Evolutionary conservation across 2,329 filamentous ascomycete species (phyloP).

Genomic region (Penicillium palitans): DNA sequence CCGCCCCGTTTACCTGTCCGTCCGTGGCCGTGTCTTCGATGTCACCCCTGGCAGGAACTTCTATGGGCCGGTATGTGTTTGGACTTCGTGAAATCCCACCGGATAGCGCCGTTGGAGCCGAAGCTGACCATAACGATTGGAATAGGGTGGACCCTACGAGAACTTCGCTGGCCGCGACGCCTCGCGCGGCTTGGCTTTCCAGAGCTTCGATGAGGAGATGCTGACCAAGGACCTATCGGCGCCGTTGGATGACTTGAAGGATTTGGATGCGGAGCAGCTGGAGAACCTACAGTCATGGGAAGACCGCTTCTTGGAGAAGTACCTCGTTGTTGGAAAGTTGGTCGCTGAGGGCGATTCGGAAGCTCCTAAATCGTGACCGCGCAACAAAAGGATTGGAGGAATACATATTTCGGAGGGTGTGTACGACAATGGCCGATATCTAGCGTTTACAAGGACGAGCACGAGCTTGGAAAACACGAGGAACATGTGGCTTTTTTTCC

Average conservation of each 20-base stretch:
- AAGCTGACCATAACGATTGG: constrained; percentile 6
- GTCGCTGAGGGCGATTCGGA: constrained; percentile 62
- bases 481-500: neutral
- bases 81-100: neutral
- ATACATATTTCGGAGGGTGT: neutral
- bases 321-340: constrained; percentile 86
- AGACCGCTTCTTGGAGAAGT: constrained; percentile 90
- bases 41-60: constrained; percentile 85
- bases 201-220: constrained; percentile 95
- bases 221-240: constrained; percentile 86
- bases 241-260: constrained; percentile 73
- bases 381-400: neutral
- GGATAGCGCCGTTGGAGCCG: neutral
- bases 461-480: neutral
- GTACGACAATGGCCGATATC: neutral
- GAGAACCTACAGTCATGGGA: constrained; percentile 90
- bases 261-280: constrained; percentile 71
- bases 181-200: constrained; percentile 79
- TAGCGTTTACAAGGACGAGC: neutral
- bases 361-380: constrained; percentile 30
- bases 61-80: constrained; percentile 69
- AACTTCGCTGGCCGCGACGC: constrained; percentile 97
- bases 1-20: constrained; percentile 82
- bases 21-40: constrained; percentile 88
- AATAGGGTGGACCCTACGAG: constrained; percentile 77